Evolutionary conservation across 1,284 basidiomycete species (phyloP), one percentile per base, ranked within the genome.

Genomic region (Agroathelia rolfsii): DNA sequence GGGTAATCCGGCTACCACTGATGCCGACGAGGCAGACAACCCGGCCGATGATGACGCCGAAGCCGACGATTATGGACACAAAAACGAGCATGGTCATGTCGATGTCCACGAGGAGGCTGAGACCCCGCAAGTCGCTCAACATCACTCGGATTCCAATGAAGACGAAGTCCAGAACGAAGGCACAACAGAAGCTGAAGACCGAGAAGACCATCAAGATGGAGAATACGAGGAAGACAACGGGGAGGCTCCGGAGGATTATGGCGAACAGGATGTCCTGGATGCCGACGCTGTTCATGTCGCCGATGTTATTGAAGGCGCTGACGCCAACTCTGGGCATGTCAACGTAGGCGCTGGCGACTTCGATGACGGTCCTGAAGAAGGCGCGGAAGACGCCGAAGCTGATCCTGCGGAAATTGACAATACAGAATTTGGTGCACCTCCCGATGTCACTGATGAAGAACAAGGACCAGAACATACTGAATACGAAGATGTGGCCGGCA

Each of bases 201-300:
- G 23, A 17, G 29, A 38, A 24, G 40, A 42, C 13, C 26, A 28
- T 14, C 29, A 21, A 15, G 30, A 28, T 16, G 30, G 12, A 12
- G 31, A 35, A 5, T 25, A 34, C 10, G 33, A 37, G 3, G 51
- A 50, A 12, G 43, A 39, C 8, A 45, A 39, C 5, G 44, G 36
- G 0, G 28, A 36, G n/a, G 27, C 22, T 0, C 45, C 41, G 24
- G 31, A 41, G 19, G 38, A 28, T 10, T 40, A 35, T 19, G 30
- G 14, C 8, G 12, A 28, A 18, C 30, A 17, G 6, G 36, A 43
- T 18, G 36, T 12, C 15, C 43, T 53, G n/a, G 55, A 59, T 36
- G 55, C 52, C 28, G 51, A 54, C 39, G 48, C 44, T 29, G 39
- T 51, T 25, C 55, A 61, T 28, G 48, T 32, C 3, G 12, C 24